Evolutionary conservation across 2,329 filamentous ascomycete genomes (phyloP).

Genomic region (Nakataea oryzae): DNA sequence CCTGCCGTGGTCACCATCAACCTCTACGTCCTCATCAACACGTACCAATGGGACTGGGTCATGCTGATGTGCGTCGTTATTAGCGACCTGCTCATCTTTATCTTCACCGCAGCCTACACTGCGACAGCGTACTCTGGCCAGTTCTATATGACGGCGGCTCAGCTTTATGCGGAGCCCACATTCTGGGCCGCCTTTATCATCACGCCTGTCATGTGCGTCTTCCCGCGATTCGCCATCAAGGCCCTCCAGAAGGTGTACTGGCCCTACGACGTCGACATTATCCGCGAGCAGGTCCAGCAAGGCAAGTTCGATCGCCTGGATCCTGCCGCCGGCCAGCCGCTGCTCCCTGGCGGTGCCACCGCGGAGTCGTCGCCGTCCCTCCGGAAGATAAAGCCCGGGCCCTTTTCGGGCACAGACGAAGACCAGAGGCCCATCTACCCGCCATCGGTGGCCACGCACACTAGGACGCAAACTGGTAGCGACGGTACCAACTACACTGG

Average conservation of each 20-base stretch:
- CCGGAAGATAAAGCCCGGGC: constrained; percentile 46
- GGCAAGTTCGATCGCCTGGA: constrained; percentile 55
- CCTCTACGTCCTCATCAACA: constrained; percentile 89
- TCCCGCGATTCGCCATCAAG: constrained; percentile 83
- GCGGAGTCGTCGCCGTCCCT: constrained; percentile 51
- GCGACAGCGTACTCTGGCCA: constrained; percentile 33
- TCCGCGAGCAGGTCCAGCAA: constrained; percentile 79
- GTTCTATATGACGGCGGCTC: constrained; percentile 66
- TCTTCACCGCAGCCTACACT: constrained; percentile 88
- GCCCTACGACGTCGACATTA: constrained; percentile 87
- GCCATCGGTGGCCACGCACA: constrained; percentile 74
- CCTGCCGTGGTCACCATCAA: constrained; percentile 85
- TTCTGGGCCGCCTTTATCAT: constrained; percentile 84
- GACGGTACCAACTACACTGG: constrained; percentile 86
- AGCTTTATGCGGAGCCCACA: constrained; percentile 70
- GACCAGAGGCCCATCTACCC: constrained; percentile 90
- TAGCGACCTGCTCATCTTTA: constrained; percentile 80
- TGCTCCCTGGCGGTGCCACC: constrained; percentile 27
- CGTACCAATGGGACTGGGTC: constrained; percentile 97
- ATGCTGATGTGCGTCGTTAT: constrained; percentile 73
- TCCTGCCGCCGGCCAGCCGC: constrained; percentile 26
- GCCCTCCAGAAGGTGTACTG: constrained; percentile 86
- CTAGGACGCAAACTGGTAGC: constrained; percentile 82
- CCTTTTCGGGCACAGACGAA: constrained; percentile 63
- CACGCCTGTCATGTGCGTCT: constrained; percentile 69